Conservation (phyloP, 139 green algal genomes). For the Ettlia oleoabundans region DNA sequence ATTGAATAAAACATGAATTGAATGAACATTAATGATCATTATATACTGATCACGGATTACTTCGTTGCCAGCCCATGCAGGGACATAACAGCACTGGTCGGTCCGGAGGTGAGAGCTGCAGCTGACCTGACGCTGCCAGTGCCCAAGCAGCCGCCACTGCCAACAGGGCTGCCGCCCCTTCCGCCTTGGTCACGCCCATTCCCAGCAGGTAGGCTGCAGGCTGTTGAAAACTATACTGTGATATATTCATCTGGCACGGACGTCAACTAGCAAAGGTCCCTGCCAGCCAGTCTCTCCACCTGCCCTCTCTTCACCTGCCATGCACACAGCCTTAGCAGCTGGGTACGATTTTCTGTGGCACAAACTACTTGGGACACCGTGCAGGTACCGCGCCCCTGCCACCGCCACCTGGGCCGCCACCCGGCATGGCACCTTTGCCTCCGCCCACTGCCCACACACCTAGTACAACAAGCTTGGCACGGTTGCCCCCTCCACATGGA, state of each 20-base stretch:
- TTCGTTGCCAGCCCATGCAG: constrained; percentile 11
- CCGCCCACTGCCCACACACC: constrained; percentile 39
- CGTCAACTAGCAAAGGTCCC: too few relatives aligned
- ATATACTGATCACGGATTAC: too few relatives aligned
- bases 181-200: constrained; percentile 49
- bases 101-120: neutral
- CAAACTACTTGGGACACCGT: too few relatives aligned
- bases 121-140: constrained; percentile 54
- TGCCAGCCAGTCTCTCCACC: too few relatives aligned
- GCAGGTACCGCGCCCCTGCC: constrained; percentile 2
- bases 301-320: neutral
- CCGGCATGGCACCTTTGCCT: constrained; percentile 24
- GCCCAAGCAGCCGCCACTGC: constrained; percentile 70
- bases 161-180: constrained; percentile 52
- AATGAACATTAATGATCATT: too few relatives aligned
- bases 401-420: constrained; percentile 35
- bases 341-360: constrained; percentile 10
- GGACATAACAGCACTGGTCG: constrained; percentile 32
- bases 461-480: neutral
- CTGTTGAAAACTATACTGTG: neutral
- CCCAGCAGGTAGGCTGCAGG: constrained; percentile 18
- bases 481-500: constrained; percentile 41
- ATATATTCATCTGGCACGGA: neutral
- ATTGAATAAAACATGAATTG: too few relatives aligned
- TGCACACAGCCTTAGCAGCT: neutral